Base-by-base conservation (phyloP, 2,329 filamentous ascomycete genomes). In the Penicillium nordicum region DNA sequence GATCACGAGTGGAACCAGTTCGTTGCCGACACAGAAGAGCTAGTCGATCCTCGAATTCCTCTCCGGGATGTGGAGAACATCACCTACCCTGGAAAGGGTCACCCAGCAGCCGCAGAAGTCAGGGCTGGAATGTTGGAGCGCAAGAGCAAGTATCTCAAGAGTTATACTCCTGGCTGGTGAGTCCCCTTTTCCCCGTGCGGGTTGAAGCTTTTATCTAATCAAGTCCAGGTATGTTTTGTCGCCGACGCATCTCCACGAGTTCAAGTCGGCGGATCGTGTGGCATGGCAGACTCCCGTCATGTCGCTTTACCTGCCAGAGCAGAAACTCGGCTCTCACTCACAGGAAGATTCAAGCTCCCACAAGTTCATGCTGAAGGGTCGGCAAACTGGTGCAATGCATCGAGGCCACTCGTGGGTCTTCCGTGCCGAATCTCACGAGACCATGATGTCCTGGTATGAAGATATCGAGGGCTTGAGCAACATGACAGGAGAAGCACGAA, bases 121-220 rank as follows among this genome's bases (percentile, higher is more conserved):
- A 84, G 92, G 58, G 90, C 91, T 21, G 94, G 94, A 3, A 86
- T 97, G 75, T 80, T 99, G 36, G 94, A 99, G 79, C 88, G 94
- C 64, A 97, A 97, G 85, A 96, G 92, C 83, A 99, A 97, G 72
- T 99, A 97, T 69, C 79, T 99, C 59, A 97, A 97, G 80, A 97
- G 92, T 73, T 97, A 97, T 74, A 94, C 92, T 8, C 89, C 92
- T 27, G 93, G 93, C 70, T 97, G 93, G 92, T 93, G 79, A 76
- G 87, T 78, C 14, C 40, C 54, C 29, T 30, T 47, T 30, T 36
- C 23, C 4, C 4, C 3, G n/a, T 9, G 8, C 1, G 3, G 18
- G 4, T 40, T 27, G 3, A 23, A 27, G 25, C 23, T 9, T 32
- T 38, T 41, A 21, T 32, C 60, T 67, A 56, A 67, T 50, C 12